These are phyloP conservation scores for Juncus effusus DNA, from an alignment of 176 grass and related monocot genomes.

Conservation along the genomic window DNA sequence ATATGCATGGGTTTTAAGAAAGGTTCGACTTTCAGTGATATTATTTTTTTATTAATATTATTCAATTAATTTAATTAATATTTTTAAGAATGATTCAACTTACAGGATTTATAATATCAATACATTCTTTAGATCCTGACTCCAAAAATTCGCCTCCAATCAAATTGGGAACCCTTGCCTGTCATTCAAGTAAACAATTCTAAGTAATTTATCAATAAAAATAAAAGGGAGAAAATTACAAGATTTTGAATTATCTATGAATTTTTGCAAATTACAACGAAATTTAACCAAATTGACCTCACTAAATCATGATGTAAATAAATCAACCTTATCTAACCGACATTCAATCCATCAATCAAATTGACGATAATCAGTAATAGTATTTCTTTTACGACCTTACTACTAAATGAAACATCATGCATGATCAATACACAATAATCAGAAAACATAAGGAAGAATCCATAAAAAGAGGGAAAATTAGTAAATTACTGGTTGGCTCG, in stretches of 20 bases:
- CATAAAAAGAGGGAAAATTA: not conserved
- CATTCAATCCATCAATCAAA: not conserved
- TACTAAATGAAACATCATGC: too few species aligned
- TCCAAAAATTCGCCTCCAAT: constrained; percentile 88
- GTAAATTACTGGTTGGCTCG: constrained; percentile 23
- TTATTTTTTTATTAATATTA: not conserved
- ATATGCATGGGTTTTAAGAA: too few species aligned
- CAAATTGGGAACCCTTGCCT: constrained; percentile 71
- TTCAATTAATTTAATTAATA: not conserved
- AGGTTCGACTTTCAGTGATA: not conserved
- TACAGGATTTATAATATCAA: constrained; percentile 87
- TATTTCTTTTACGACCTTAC: not conserved
- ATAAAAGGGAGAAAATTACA: not conserved
- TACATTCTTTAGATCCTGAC: constrained; percentile 50
- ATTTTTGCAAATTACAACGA: too few species aligned
- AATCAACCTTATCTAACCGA: too few species aligned
- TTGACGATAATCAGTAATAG: not conserved
- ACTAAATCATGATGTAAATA: too few species aligned
- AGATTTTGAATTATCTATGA: not conserved
- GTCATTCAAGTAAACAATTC: not conserved
- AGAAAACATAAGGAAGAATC: not conserved
- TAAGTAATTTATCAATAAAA: not conserved
- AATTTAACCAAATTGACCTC: too few species aligned
- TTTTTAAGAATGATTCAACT: constrained; percentile 15
- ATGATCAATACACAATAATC: not conserved